Evolutionary conservation across 352 stramenopile species (phyloP), one percentile per base, ranked within the genome.

Genomic region (Phytophthora lateralis): DNA sequence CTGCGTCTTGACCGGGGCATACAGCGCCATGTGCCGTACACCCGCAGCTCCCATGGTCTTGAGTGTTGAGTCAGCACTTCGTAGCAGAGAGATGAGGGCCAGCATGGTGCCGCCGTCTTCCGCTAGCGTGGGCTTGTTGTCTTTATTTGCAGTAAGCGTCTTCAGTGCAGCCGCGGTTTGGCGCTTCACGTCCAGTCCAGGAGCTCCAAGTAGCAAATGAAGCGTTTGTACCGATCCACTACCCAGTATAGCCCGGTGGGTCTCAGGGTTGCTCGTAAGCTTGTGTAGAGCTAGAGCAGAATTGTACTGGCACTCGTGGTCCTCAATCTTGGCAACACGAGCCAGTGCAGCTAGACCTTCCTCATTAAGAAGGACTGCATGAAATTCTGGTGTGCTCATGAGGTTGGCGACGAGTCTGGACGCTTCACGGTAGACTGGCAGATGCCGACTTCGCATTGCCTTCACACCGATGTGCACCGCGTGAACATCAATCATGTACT

Each of bases 281-380:
- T 98, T 98, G 53, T 97, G 82, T 39, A 97, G 89, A 34, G 78
- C 81, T 39, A 98, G 73, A 9, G 90, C 82, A 6, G 79, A 73
- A 69, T 97, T 97, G 65, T 95, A 97, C 52, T 95, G 82, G 59
- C 91, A 95, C 69, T 96, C 94, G 62, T 98, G 81, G 64, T 96
- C 79, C 44, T 98, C 91, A 41, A 90, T 78, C 63, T 92, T 93
- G 12, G 93, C 91, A 15, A 98, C 78, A 35, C 85, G 75, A 37
- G 97, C 66, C 10, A 99, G 65, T 18, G 81, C 82, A n/a, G 66
- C 30, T 51, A 98, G 70, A 0, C 94, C 96, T 50, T 75, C 61
- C 12, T 73, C 52, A n/a, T 96, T 79, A 8, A 98, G 64, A 57
- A 98, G 80, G 37, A 88, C 53, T 12, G 67, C 44, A 63, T 98